Base-by-base conservation (phyloP, 2,329 filamentous ascomycete genomes). In the Pyrenochaeta sp. region DNA sequence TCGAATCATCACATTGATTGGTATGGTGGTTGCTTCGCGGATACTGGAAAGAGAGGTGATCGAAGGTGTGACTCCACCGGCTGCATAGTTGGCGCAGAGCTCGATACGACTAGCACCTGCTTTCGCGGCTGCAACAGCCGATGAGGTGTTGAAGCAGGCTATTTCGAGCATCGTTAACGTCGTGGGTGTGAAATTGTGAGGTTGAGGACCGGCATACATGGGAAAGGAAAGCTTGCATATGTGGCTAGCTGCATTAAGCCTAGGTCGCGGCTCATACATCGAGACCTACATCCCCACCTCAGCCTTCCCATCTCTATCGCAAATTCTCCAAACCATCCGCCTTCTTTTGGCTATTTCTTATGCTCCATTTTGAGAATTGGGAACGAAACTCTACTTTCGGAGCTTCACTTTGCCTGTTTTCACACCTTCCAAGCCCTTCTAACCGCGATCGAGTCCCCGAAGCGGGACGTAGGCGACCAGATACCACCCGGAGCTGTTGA, bases 1-100 rank as follows among this genome's bases (percentile, higher is more conserved):
- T 1, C 85, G 79, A 54, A 86, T 82, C 84, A 87, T 86, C 32
- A 84, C 75, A 59, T 82, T 80, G 19, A 86, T 73, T 0, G 84
- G 83, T 44, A 80, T 77, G 1, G 37, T 40, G 6, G 60, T 66
- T 55, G 52, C 52, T 50, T 66, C 66, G 66, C 62, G 75, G 50
- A 72, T 63, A 19, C 59, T 48, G 36, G 56, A 27, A n/a, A 77
- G 55, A 56, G 65, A 60, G 58, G 71, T 43, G 50, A 68, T 54
- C 30, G 64, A 55, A 0, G 80, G 80, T 2, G 83, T 82, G 15
- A 78, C 73, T 7, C 82, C 82, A 53, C 80, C 83, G 13, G 71
- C 66, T 5, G 69, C 52, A 48, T 78, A 77, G 25, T 78, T 60
- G 24, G 75, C 72, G 63, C 82, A 84, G 5, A 85, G 80, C 69